Conservation (phyloP, 768 basidiomycete species). For the Xerocomellus intermedius region DNA sequence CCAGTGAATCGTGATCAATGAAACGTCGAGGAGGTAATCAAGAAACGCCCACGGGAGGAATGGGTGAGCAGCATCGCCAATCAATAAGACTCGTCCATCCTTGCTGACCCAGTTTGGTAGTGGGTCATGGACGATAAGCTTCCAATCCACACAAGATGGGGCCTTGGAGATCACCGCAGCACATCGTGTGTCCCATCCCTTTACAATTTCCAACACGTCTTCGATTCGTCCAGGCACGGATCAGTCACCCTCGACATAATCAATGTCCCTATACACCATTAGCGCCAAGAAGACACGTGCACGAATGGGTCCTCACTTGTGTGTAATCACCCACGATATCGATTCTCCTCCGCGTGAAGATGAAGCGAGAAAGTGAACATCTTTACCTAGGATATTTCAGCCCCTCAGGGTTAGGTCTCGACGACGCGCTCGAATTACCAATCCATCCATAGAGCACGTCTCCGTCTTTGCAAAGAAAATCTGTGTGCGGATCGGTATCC, state of each 20-base stretch:
- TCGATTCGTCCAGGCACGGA: slow-evolving; percentile 23
- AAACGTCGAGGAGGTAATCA: background rate
- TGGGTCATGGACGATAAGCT: slow-evolving; percentile 37
- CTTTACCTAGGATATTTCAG: slow-evolving; percentile 6
- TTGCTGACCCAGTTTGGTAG: slow-evolving; percentile 37
- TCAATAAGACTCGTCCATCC: slow-evolving; percentile 21
- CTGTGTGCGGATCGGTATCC: slow-evolving; percentile 22
- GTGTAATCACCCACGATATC: slow-evolving; percentile 24
- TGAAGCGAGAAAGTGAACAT: slow-evolving; percentile 22
- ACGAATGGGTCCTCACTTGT: slow-evolving; percentile 11
- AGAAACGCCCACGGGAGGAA: slow-evolving; percentile 27
- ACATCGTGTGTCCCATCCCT: slow-evolving; percentile 27
- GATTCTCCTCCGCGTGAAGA: slow-evolving; percentile 12
- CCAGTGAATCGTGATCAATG: background rate
- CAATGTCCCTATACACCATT: slow-evolving; percentile 17
- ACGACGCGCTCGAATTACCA: slow-evolving; percentile 5
- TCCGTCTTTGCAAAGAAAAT: slow-evolving; percentile 18
- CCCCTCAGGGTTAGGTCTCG: background rate
- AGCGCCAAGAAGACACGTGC: background rate
- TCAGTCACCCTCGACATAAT: slow-evolving; percentile 20
- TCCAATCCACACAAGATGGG: slow-evolving; percentile 38
- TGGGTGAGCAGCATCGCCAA: slow-evolving; percentile 33
- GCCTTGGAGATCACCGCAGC: slow-evolving; percentile 23
- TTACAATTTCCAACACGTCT: slow-evolving; percentile 21
- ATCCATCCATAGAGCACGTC: slow-evolving; percentile 27